These are phyloP conservation scores for Neospermospora avenae DNA, from an alignment of 2,329 filamentous ascomycete genomes.

Conservation along the genomic window DNA sequence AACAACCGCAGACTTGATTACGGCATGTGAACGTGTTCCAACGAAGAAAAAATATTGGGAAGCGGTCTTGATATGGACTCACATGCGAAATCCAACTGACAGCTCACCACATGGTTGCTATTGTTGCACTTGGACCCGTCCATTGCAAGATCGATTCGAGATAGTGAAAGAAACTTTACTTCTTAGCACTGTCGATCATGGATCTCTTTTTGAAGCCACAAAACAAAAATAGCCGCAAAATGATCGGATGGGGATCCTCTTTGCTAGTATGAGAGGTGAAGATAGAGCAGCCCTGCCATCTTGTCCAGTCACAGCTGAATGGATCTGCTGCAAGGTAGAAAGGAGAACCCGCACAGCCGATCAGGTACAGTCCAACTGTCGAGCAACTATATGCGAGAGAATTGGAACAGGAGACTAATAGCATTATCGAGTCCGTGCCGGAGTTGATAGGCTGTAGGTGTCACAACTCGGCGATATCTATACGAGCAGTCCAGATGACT, in stretches of 20 bases:
- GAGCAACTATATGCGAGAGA: neutral
- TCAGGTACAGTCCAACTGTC: neutral
- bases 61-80: slow-evolving; percentile 1
- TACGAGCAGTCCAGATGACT: neutral
- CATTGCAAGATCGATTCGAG: neutral
- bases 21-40: neutral
- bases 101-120: slow-evolving; percentile 1
- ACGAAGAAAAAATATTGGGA: neutral
- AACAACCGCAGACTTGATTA: neutral
- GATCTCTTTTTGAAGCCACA: neutral
- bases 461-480: slow-evolving; percentile 5
- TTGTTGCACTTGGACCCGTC: neutral
- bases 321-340: neutral
- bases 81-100: neutral
- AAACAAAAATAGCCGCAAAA: slow-evolving; percentile 1
- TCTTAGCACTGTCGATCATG: neutral
- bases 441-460: neutral
- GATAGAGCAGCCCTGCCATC: neutral
- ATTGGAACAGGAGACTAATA: neutral
- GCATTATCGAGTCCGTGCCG: neutral
- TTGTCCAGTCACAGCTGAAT: neutral
- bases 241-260: slow-evolving; percentile 3
- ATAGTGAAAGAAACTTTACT: neutral
- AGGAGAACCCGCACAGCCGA: neutral
- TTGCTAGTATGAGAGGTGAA: neutral